Conservation (phyloP, 495 filamentous ascomycete species). For the Oidiodendron maius region DNA sequence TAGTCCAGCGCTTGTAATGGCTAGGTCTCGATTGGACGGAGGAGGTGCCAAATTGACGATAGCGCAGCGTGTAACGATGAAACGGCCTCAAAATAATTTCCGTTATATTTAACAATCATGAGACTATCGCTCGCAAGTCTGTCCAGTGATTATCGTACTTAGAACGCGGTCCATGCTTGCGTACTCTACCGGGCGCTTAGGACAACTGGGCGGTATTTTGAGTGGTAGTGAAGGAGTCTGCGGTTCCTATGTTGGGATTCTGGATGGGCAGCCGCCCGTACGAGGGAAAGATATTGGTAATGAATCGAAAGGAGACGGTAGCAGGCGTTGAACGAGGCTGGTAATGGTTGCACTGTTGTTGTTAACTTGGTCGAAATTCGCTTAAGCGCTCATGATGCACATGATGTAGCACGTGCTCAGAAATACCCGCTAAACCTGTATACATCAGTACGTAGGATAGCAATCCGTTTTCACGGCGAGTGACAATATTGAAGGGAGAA, state of each 20-base stretch:
- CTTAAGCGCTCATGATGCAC: slow-evolving; percentile 22
- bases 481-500: slow-evolving; percentile 1
- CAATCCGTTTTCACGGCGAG: neutral
- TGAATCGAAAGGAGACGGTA: neutral
- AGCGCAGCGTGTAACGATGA: slow-evolving; percentile 28
- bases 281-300: neutral
- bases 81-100: slow-evolving; percentile 21
- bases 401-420: slow-evolving; percentile 10
- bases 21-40: slow-evolving; percentile 11
- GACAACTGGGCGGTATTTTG: slow-evolving; percentile 8
- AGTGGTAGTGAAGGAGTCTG: neutral
- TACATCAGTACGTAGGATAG: slow-evolving; percentile 4
- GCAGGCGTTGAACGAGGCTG: neutral
- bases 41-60: slow-evolving; percentile 13
- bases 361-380: neutral
- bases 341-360: slow-evolving; percentile 13
- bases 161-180: slow-evolving; percentile 1
- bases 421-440: slow-evolving; percentile 10
- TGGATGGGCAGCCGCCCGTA: neutral
- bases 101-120: slow-evolving; percentile 17
- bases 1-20: slow-evolving; percentile 19
- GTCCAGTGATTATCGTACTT: slow-evolving; percentile 13
- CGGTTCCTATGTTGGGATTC: neutral
- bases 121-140: slow-evolving; percentile 16
- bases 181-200: slow-evolving; percentile 17